Conservation (phyloP, 2,329 filamentous ascomycete genomes). For the Fusarium avenaceum region DNA sequence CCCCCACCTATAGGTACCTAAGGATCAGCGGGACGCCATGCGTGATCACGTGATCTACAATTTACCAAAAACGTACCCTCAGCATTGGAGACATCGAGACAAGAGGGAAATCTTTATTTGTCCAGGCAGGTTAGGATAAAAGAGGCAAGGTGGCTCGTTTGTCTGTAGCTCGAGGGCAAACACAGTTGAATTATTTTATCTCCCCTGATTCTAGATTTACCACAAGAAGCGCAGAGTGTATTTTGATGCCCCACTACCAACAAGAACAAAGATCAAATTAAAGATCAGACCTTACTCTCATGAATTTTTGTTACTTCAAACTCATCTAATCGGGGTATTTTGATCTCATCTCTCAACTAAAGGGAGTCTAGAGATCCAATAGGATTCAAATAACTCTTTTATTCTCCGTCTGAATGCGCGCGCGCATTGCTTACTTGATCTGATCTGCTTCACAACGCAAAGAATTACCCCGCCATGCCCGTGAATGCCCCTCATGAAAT, state of each 20-base stretch:
- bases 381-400: no score
- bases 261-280: background rate
- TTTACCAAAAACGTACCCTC: background rate
- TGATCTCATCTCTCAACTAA: no score
- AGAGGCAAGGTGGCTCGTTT: no score
- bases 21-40: background rate
- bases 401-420: no score
- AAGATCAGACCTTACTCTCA: background rate
- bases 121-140: background rate
- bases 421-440: no score
- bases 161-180: no score
- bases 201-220: no score
- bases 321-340: background rate
- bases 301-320: background rate
- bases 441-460: background rate
- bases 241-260: background rate
- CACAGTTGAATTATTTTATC: no score
- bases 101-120: background rate
- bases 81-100: no score
- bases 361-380: no score
- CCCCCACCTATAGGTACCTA: background rate
- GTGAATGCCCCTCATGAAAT: conserved; percentile 4
- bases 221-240: no score
- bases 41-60: conserved; percentile 4
- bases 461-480: conserved; percentile 11